Base-by-base conservation (phyloP, 345 rosid species). In the Arabidopsis arenosa region DNA sequence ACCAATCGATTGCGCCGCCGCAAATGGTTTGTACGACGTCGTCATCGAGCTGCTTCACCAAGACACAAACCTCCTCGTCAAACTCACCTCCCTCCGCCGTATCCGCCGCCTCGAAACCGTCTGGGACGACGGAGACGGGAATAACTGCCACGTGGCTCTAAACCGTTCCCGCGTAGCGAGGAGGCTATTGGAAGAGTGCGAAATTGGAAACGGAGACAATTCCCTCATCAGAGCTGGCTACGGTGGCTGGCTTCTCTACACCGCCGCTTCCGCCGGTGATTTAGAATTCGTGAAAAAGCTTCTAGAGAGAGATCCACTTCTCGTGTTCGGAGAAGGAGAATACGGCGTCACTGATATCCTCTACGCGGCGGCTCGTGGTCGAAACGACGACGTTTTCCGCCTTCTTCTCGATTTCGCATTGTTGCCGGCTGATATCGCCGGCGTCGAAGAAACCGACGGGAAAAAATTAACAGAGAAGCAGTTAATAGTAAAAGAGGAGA, bases 251-350 rank as follows among this genome's bases (percentile, higher is more conserved):
- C 82, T 95, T 8, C 70, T 95, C 35, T 95, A 95, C 84, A 92
- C 99, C 17, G 97, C 97, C 32, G 97, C 97, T 37, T 90, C 97
- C 21, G 97, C 97, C 60, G 93, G 99, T 40, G 97, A 95, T 68
- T 63, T 88, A 54, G 83, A 58, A 7, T 95, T 92, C 68, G 93
- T 92, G 3, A 85, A 80, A 55, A 84, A 83, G 45, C 75, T 95
- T 79, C 3, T 95, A 14, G 87, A 80, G 77, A 88, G 87, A 83
- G 96, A 90, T 83, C 88, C 96, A 43, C 83, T 89, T 66, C 92
- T 95, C 56, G 97, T 95, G 61, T 92, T 92, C 45, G 97, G 97
- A 14, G 99, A 95, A 83, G 99, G 99, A 47, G 99, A 95, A 73
- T 92, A 90, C 74, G 97, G 99, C 11, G 91, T 95, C 5, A 90